Evolutionary conservation across 106 monocot genomes (phyloP).

Genomic region (Ottelia alismoides): DNA sequence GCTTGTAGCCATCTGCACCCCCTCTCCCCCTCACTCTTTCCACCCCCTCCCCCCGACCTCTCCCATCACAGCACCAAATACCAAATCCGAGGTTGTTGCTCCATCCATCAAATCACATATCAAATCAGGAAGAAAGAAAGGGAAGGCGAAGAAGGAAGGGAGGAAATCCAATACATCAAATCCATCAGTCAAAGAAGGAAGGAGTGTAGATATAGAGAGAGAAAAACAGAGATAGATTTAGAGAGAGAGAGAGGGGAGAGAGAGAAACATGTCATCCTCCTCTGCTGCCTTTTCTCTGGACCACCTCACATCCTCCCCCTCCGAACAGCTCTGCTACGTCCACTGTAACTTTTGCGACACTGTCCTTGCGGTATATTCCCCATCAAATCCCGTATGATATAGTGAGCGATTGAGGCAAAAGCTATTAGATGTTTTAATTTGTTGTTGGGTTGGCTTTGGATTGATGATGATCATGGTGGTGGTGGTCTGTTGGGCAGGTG

Average conservation of each 20-base stretch:
- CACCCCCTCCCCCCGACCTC: conserved; percentile 1
- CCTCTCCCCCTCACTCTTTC: conserved; percentile 1
- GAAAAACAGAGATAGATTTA: background rate
- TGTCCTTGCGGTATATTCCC: conserved; percentile 59
- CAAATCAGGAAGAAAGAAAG: conserved; percentile 5
- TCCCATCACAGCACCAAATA: conserved; percentile 16
- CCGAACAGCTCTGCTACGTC: conserved; percentile 92
- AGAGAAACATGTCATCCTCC: conserved; percentile 40
- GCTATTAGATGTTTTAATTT: too few relatives aligned
- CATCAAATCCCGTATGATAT: too few relatives aligned
- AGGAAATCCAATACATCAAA: background rate
- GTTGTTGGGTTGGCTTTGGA: too few relatives aligned
- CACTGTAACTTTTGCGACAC: conserved; percentile 93
- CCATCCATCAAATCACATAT: conserved; percentile 17
- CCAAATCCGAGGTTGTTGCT: conserved; percentile 52
- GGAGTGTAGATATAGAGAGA: background rate
- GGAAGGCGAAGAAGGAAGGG: background rate
- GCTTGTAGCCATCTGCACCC: background rate
- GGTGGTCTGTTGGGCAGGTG: conserved; percentile 35
- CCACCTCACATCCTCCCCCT: conserved; percentile 43
- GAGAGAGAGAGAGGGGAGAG: background rate
- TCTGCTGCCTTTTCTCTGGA: conserved; percentile 51
- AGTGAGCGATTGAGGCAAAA: too few relatives aligned
- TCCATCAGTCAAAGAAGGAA: background rate
- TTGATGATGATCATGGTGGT: too few relatives aligned